Evolutionary conservation across 192 early-diverging fungal genomes (phyloP), one percentile per base, ranked within the genome.

Genomic region (Pilobolus umbonatus): DNA sequence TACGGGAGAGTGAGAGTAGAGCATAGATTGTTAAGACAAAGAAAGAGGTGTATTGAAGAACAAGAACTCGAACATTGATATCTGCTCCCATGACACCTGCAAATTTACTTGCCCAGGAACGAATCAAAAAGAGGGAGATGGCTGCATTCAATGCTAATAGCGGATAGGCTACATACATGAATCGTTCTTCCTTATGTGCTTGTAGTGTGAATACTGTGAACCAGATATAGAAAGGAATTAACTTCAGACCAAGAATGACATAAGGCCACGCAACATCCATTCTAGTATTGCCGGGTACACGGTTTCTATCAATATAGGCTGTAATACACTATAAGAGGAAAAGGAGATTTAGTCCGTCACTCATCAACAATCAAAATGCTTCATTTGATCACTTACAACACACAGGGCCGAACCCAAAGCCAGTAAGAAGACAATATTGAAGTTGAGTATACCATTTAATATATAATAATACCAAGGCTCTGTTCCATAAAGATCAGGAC

Each of bases 101-200:
- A 9, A 60, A 31, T 44, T 67, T 69, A 40, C 66, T 34, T n/a
- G 71, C 5, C 59, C 79, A 72, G 45, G 75, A 71, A 48, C 71
- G 75, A 7, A 75, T 44, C 42, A 88, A 64, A 36, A 73, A 76
- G 8, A 95, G 56, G 3, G 83, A 62, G 8, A 85, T 73, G 0
- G 89, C 84, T 0, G 89, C 92, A 56, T 85, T 88, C 35, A 92
- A 81, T 65, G 86, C 85, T 26, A 98, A 68, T 36, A 90, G 61
- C 35, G 96, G 96, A 64, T 96, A 98, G 1, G 87, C 86, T 17
- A 97, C 87, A 69, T 78, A 95, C 60, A 98, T 60, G 60, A 98
- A 98, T 3, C 96, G 81, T 58, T 98, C 96, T 62, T 98, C 96
- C 72, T 98, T 98, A 77, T 98, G 96, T n/a, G 93, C 85, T 69